Base-by-base conservation (phyloP, 2,329 filamentous ascomycete species). In the Fusarium begoniae region DNA sequence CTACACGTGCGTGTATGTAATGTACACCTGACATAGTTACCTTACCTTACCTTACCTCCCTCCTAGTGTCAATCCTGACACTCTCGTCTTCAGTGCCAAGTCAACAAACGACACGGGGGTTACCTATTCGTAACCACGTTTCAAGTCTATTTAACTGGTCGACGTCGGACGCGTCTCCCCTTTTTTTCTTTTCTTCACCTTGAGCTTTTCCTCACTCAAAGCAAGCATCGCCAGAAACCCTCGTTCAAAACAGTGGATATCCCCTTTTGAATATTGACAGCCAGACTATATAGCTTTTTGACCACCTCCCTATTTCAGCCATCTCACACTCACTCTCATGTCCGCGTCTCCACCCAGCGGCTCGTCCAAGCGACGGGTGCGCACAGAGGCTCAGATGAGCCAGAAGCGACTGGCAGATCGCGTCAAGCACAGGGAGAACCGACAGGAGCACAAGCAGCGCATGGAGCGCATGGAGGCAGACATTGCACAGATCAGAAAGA, bases 391-490 rank as follows among this genome's bases (percentile, higher is more conserved):
- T 51, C 77, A 79, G 38, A 67, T 79, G 63, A 75, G 63, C 68
- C 77, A 78, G 50, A 79, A 79, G 60, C 66, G 77, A n/a, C 64
- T 69, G 24, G 70, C 71, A 15, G 78, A 79, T 41, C 72, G 70
- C 51, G 48, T 78, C 55, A 79, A 79, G 45, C 78, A 79, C 56
- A 75, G 70, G 22, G 66, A 73, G 50, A 79, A 79, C 53, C 69
- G 78, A 1, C 74, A 75, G 32, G 75, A 79, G 59, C 77, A 73
- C 61, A 79, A 79, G 56, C 41, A 57, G 2, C 72, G 78, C 1
- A 73, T 79, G 63, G 76, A 79, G 44, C 70, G 75, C 12, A 78
- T 79, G 62, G 78, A 79, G 40, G 67, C 72, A 4, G 77, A 79
- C 55, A 71, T 79, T 32, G 62, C 73, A 2, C 63, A 73, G 50